phyloP scores from a whole-genome alignment of 208 protist genomes.

The Acanthamoeba sp. region DNA sequence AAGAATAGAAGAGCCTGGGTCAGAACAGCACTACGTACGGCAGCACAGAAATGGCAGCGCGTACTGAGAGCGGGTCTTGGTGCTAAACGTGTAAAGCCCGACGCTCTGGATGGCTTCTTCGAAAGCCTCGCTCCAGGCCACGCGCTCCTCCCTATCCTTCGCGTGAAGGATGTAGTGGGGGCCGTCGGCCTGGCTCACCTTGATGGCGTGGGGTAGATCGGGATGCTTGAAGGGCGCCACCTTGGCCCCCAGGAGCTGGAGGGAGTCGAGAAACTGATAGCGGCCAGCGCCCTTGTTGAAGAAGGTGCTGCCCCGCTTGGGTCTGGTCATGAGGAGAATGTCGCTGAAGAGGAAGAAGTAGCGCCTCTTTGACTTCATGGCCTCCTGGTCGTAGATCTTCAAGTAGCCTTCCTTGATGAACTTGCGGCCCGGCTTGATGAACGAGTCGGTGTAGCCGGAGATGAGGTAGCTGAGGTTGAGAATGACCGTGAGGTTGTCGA shows the following conservation, averaged over 20 bases:
- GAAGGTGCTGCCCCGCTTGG: conserved; percentile 46
- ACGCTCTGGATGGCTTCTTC: conserved; percentile 21
- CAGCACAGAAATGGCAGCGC: neutral
- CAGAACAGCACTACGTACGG: neutral
- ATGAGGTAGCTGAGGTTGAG: conserved; percentile 53
- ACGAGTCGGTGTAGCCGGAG: conserved; percentile 22
- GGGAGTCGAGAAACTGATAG: conserved; percentile 52
- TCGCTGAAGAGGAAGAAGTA: conserved; percentile 69
- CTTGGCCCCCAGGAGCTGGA: neutral
- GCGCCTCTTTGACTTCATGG: neutral
- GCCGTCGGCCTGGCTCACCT: neutral
- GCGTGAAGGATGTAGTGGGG: neutral
- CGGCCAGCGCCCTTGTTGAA: conserved; percentile 40
- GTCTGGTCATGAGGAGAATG: conserved; percentile 20
- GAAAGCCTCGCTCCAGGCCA: neutral
- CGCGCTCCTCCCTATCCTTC: conserved; percentile 2
- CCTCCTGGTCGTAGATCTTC: conserved; percentile 2
- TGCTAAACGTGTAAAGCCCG: neutral
- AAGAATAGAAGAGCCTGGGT: neutral
- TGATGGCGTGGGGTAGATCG: neutral
- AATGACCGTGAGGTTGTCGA: conserved; percentile 68
- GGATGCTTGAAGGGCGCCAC: neutral
- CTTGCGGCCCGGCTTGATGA: conserved; percentile 47
- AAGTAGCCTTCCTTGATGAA: conserved; percentile 40
- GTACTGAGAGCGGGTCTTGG: conserved; percentile 3